Evolutionary conservation across 441 rosid genomes (phyloP), one percentile per base, ranked within the genome.

Genomic region (Aleurites moluccanus): DNA sequence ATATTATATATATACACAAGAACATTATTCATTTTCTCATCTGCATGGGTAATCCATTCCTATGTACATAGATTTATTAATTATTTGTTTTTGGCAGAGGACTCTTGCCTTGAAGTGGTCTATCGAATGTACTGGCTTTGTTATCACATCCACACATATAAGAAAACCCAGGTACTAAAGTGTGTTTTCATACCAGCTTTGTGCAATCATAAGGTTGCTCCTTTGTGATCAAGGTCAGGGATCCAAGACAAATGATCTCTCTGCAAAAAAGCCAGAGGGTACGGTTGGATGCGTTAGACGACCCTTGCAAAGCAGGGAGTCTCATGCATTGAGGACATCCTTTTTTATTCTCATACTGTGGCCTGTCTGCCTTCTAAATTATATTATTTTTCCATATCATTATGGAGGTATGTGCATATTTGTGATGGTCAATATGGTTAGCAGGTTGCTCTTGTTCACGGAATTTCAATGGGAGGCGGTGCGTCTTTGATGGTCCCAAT

Each of bases 111-210:
- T 69, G 97, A 91, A 76, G 97, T 90, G 60, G 97, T 94, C 77
- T 94, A 94, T 74, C 79, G 97, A 73, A 92, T 92, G 97, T 94
- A 92, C 79, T 94, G 97, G 98, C 96, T 94, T 73, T 92, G 92
- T 74, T 84, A 89, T 80, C 96, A 94, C 83, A 90, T 94, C 73
- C 98, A 92, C 74, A 85, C 93, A 64, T 94, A 91, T 79, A 89
- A 86, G 86, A 94, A 92, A 83, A 86, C 91, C 28, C 90, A 83
- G 88, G 98, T 94, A 70, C 25, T 15, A 3, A 53, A 44, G 20
- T 23, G 15, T 16, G 13, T 40, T 76, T 47, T 11, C 13, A 14
- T 53, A 21, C 8, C 20, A 25, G 8, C 60, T 55, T 55, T 20
- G 28, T 21, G 33, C 28, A 57, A 57, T 25, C 25, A 21, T 57